Base-by-base conservation (phyloP, 2,329 filamentous ascomycete species). In the Beauveria australis region DNA sequence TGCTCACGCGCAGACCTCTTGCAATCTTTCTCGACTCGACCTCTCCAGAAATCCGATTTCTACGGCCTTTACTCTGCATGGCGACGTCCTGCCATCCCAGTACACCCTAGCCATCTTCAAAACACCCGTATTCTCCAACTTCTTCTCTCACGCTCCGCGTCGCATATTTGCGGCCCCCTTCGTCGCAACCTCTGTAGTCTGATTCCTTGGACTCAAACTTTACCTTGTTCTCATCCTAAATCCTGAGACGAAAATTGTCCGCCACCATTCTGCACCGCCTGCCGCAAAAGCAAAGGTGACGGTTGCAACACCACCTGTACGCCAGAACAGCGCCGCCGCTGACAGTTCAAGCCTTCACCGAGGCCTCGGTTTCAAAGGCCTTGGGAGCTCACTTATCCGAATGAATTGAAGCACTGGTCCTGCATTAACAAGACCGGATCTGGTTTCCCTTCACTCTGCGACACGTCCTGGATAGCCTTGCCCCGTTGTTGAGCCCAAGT, bases 121-220 rank as follows among this genome's bases (percentile, higher is more conserved):
- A 61, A 61, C 59, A 10, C 43, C 57, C 24, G 40, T 41, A 22
- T 24, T 41, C 55, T 56, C 47, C 63, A 67, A 64, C 63, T 62
- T 59, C 65, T 60, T 62, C 63, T 63, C 67, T 63, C 64, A 69
- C 68, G 53, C 59, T 63, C 63, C 62, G 18, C 61, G 68, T 70
- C 68, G 69, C 68, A 69, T 54, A 58, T 55, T 51, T 62, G 63
- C 62, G 48, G 52, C 62, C 62, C 58, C 61, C 30, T 52, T 55
- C 44, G 59, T 61, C 59, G 53, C 59, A 61, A 61, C 52, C n/a
- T 55, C 44, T 51, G 30, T 24, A 22, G 41, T 48, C 44, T 24
- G 18, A 24, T 43, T 52, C 44, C 51, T 18, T 44, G 52, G 30
- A 4, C 37, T 60, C 41, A 26, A 14, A 7, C 14, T 22, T 43